Evolutionary conservation across 2,329 filamentous ascomycete species (phyloP), one percentile per base, ranked within the genome.

Genomic region (Uncinocarpus reesii): DNA sequence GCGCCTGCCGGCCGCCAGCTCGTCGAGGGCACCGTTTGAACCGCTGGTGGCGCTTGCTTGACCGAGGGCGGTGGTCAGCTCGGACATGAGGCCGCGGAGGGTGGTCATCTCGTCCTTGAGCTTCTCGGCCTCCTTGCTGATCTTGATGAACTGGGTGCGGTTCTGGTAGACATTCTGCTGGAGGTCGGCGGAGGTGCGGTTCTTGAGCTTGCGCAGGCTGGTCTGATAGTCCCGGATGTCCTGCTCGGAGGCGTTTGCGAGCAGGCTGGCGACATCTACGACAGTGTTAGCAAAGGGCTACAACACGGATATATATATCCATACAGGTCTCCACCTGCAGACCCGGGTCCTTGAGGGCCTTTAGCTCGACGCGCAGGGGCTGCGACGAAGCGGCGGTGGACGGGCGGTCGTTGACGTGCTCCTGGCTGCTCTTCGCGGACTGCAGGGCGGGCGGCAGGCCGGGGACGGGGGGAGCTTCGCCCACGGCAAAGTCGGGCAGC

Each of bases 101-200:
- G 86, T 86, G 45, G 86, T 80, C 92, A 98, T 96, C 65, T 98
- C 92, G 48, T 80, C 80, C 69, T 96, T 96, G 50, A 98, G 79
- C 70, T 95, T 95, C 68, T 98, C 92, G 1, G 93, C 92, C 70
- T 98, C 92, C 68, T 96, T 95, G 64, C 89, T 95, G 66, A 98
- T 96, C 67, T 94, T 94, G 73, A 98, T 96, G 62, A 98, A 98
- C 61, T 96, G 92, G 0, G 87, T 94, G 42, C 92, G 81, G 66
- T 98, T 98, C 65, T 95, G 89, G 67, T 94, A 90, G 43, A 98
- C 84, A 67, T 89, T 96, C 62, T 93, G 86, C 66, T 96, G 90
- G 18, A 98, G 74, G 58, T 96, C 89, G 42, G 80, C 76, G 4
- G 84, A 83, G 7, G 87, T 88, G 48, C 85, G 79, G 55, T 77